These are phyloP conservation scores for Nidularia sp. DNA, from an alignment of 768 basidiomycete species.

Conservation along the genomic window DNA sequence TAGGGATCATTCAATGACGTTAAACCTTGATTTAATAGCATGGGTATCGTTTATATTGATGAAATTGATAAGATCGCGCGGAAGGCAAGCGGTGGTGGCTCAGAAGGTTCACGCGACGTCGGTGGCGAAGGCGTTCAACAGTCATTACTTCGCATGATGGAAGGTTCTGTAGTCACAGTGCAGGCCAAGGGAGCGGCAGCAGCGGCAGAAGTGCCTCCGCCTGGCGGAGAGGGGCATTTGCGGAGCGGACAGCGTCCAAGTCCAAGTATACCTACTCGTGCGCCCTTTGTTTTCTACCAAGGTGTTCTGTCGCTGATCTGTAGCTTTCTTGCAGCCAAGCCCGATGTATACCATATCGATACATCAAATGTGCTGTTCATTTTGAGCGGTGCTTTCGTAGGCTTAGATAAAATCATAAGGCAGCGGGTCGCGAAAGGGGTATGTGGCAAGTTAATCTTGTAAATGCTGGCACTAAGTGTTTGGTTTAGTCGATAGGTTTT, in stretches of 20 bases:
- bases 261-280: constrained; percentile 1
- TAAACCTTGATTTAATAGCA: constrained; percentile 37
- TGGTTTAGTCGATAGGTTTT: constrained; percentile 82
- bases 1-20: background rate
- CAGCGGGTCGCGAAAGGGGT: constrained; percentile 83
- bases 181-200: constrained; percentile 60
- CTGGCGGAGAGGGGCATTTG: constrained; percentile 40
- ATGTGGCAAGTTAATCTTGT: constrained; percentile 21
- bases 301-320: background rate
- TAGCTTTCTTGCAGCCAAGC: constrained; percentile 32
- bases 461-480: constrained; percentile 2
- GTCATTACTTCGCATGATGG: constrained; percentile 88
- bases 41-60: constrained; percentile 95
- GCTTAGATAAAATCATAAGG: constrained; percentile 79
- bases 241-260: constrained; percentile 47
- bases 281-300: background rate
- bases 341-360: constrained; percentile 74
- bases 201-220: constrained; percentile 39
- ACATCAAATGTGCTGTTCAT: constrained; percentile 95
- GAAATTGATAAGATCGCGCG: constrained; percentile 93
- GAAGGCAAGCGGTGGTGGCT: constrained; percentile 46
- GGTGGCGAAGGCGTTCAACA: constrained; percentile 97
- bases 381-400: constrained; percentile 92
- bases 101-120: constrained; percentile 79
- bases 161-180: constrained; percentile 82